Base-by-base conservation (phyloP, 306 rosid species). In the Fragaria nilgerrensis region DNA sequence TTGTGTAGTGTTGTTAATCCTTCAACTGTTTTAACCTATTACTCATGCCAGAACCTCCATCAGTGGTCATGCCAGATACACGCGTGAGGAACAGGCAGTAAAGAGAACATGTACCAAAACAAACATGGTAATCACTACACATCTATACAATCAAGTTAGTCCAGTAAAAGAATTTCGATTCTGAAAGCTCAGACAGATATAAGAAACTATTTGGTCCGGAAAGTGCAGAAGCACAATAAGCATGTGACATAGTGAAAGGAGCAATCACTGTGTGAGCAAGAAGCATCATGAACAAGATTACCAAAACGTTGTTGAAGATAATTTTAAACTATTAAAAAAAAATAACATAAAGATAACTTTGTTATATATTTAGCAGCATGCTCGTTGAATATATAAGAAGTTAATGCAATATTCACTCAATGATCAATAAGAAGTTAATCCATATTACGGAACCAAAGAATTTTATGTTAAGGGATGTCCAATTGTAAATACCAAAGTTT, bases 21-120 rank as follows among this genome's bases (percentile, higher is more conserved):
- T 87, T 95, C 97, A 68, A 92, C 96, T 20, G 98, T 90, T 82
- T 89, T 88, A n/a, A 92, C 97, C 97, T 92, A 82, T 66, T 84
- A 43, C 73, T 71, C 64, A 75, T 19, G 80, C 83, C 80, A 80
- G 73, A 76, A 80, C 36, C 36, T 32, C 36, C 36, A 32, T 32
- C 36, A 32, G 36, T 32, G 36, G 75, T 71, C 79, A 27, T 77
- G 47, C 47, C 63, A 61, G 58, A 71, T 62, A 64, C 45, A 45
- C 63, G 70, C 39, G 45, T 43, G 53, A 82, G 36, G 36, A 32
- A 32, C 3, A 32, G 36, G 36, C 36, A 32, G 36, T 32, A 32
- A 32, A 32, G 36, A 32, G 36, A 32, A 32, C 36, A 32, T 32
- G 36, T 32, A 32, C 36, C 36, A 32, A 32, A 23, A 49, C 19